Percentiles rank a stretch among this genome's conserved stretches.
Conservation (phyloP, 768 basidiomycete genomes). For the Chiua virens region DNA sequence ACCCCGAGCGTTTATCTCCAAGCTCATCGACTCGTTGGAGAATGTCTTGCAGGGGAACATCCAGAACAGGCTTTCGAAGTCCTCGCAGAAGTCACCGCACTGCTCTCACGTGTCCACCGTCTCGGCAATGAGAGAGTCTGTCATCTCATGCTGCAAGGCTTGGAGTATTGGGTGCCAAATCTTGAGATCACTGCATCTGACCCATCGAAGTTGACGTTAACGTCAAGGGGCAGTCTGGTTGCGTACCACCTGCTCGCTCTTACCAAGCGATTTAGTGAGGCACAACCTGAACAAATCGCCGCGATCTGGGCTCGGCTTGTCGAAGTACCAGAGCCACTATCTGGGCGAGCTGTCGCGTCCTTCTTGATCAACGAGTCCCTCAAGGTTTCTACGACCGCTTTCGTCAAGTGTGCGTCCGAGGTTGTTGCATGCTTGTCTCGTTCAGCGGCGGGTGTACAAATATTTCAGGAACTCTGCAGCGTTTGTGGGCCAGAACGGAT, state of each 20-base stretch:
- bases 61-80: constrained; percentile 63
- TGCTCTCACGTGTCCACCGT: constrained; percentile 65
- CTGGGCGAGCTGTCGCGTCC: constrained; percentile 75
- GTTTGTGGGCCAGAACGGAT: constrained; percentile 84
- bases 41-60: constrained; percentile 77
- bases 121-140: constrained; percentile 48
- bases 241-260: constrained; percentile 84
- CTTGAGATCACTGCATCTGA: constrained; percentile 58
- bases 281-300: constrained; percentile 76
- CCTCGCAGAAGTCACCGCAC: constrained; percentile 66
- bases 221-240: constrained; percentile 54
- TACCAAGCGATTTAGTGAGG: constrained; percentile 70
- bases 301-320: constrained; percentile 80
- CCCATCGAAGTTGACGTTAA: constrained; percentile 28
- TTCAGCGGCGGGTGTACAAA: constrained; percentile 64
- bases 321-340: constrained; percentile 64
- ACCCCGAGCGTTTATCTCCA: constrained; percentile 77
- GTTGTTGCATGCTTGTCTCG: constrained; percentile 84
- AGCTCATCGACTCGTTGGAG: constrained; percentile 75
- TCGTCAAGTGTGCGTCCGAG: constrained; percentile 76
- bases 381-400: constrained; percentile 75
- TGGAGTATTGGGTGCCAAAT: constrained; percentile 83
- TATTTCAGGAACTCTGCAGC: constrained; percentile 82
- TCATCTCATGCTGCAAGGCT: constrained; percentile 69
- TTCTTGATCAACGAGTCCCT: constrained; percentile 88